Base-by-base conservation (phyloP, 2,329 filamentous ascomycete species). In the Alternaria gaisen region DNA sequence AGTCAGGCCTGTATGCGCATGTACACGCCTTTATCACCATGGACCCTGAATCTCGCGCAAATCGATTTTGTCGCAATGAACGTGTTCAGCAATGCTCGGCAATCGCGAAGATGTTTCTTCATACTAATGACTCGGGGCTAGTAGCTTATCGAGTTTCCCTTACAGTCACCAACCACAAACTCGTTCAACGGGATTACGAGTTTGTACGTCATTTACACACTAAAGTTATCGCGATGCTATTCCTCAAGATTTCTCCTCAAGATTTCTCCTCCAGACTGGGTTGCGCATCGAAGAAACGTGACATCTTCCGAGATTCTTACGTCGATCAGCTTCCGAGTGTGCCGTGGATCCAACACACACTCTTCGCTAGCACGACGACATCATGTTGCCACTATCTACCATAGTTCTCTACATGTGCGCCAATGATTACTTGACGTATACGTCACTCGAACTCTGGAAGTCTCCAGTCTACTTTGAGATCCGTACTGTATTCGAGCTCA, bases 1-100 rank as follows among this genome's bases (percentile, higher is more conserved):
- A 42, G n/a, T 46, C 38, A 26, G 22, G 47, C 41, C 53, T 60
- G 4, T 16, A 47, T 11, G 22, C 51, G 51, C 26, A 44, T 38
- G 18, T 34, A 40, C 38, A 26, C 52, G 32, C 32, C 48, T 40
- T 52, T 48, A 36, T 48, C 46, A 34, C 46, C 8, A 18, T 48
- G 46, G 46, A 48, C 46, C 46, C 46, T 34, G 46, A 34, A 34
- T 18, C 22, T 34, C 24, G 46, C 30, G 46, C 12, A 48, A 24
- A 34, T 11, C 12, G 30, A 4, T 48, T 36, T 18, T n/a, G 46
- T 48, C 18, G 46, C 30, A 48, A 48, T 22, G 5, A 11, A 12
- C 8, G 14, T n/a, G 18, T 48, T 3, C 14, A 48, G n/a, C 30
- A 22, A 34, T 24, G 46, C 18, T 48, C 46, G 36, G 4, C 12